These are phyloP conservation scores for Pseudovirgaria hyperparasitica DNA, from an alignment of 2,329 filamentous ascomycete genomes.

Conservation along the genomic window DNA sequence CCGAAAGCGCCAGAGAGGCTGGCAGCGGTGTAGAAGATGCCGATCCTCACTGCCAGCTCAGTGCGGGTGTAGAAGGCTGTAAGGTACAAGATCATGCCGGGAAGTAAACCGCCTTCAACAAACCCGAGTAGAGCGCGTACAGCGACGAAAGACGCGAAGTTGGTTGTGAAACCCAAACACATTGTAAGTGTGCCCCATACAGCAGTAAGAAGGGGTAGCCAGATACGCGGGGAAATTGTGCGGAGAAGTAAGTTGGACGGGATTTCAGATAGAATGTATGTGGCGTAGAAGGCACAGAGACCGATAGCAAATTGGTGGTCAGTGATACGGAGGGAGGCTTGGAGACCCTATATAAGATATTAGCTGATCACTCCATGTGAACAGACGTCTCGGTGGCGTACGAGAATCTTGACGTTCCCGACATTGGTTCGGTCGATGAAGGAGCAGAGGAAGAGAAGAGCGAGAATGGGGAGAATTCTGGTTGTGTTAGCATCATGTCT, in stretches of 20 bases:
- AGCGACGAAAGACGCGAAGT: constrained; percentile 44
- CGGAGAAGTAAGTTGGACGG: constrained; percentile 54
- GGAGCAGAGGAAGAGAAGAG: constrained; percentile 52
- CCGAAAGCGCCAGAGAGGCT: constrained; percentile 54
- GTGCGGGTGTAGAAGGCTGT: constrained; percentile 47
- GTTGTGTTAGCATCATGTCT: too few relatives aligned
- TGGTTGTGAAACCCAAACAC: constrained; percentile 42
- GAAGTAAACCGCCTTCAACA: constrained; percentile 52
- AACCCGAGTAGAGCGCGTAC: constrained; percentile 50
- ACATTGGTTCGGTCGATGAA: constrained; percentile 60
- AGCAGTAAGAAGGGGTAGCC: constrained; percentile 45
- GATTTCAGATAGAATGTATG: constrained; percentile 49
- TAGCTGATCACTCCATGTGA: too few relatives aligned
- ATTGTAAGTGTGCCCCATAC: constrained; percentile 48
- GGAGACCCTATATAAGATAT: too few relatives aligned
- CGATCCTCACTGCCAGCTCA: constrained; percentile 50
- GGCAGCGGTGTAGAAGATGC: constrained; percentile 55
- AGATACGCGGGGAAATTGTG: constrained; percentile 45
- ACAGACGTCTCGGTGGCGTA: constrained; percentile 44
- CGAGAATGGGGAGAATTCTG: constrained; percentile 50
- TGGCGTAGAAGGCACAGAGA: constrained; percentile 52
- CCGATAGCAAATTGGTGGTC: constrained; percentile 53
- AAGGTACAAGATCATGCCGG: constrained; percentile 55
- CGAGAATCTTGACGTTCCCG: constrained; percentile 55
- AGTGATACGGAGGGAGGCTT: constrained; percentile 35